Evolutionary conservation across 2,329 filamentous ascomycete genomes (phyloP).

Genomic region (Cladophialophora carrionii): DNA sequence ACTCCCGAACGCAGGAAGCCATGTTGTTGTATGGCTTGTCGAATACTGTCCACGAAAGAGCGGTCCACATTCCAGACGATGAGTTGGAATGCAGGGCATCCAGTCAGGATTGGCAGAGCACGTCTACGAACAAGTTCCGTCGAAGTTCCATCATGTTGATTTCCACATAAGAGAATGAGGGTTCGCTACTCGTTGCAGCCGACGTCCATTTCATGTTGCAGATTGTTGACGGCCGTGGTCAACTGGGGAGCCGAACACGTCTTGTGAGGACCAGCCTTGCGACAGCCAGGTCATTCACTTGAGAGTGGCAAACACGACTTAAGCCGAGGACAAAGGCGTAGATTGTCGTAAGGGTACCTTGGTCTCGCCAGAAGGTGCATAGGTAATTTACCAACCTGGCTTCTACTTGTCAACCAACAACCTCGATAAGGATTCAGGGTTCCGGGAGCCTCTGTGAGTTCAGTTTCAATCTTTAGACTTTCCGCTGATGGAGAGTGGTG

Average conservation of each 20-base stretch:
- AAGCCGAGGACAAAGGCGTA: not conserved
- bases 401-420: not conserved
- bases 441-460: not conserved
- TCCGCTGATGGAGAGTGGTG: not conserved
- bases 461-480: not conserved
- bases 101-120: not conserved
- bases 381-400: not conserved
- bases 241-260: not conserved
- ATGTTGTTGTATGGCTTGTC: conserved; percentile 20
- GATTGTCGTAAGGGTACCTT: not conserved
- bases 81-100: not conserved
- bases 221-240: not conserved
- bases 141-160: not conserved
- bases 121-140: not conserved
- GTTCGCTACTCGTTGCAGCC: not conserved
- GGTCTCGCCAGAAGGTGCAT: not conserved
- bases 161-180: not conserved
- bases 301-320: not conserved
- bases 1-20: not conserved
- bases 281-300: not conserved
- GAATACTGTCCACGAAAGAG: conserved; percentile 9
- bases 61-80: conserved; percentile 12
- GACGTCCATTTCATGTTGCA: not conserved
- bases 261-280: not conserved
- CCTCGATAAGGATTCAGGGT: not conserved